Evolutionary conservation across 371 early-diverging fungal genomes (phyloP).

Genomic region (Smittium mucronatum): DNA sequence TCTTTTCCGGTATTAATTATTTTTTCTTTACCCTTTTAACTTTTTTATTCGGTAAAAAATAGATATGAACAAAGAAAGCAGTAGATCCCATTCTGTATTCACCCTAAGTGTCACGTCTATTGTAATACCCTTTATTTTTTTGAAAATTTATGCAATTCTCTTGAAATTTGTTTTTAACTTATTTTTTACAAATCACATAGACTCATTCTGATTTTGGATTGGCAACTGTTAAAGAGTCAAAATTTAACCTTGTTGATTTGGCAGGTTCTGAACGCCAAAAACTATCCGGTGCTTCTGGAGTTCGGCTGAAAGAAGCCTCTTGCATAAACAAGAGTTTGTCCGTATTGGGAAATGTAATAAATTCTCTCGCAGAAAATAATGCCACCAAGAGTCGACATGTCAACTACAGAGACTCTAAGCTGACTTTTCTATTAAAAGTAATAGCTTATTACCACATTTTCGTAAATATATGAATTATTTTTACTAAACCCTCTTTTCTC

Average conservation of each 20-base stretch:
- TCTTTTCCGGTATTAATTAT: no score
- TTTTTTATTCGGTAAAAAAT: no score
- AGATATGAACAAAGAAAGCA: conserved; percentile 47
- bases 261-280: conserved; percentile 83
- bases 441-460: not conserved
- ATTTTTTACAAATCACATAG: conserved; percentile 3
- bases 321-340: conserved; percentile 80
- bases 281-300: conserved; percentile 62
- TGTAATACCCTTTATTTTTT: not conserved
- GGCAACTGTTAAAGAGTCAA: conserved; percentile 42
- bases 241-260: conserved; percentile 74
- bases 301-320: conserved; percentile 72
- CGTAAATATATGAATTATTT: conserved; percentile 30
- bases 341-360: conserved; percentile 82
- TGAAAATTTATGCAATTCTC: no score
- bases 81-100: conserved; percentile 46
- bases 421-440: conserved; percentile 56
- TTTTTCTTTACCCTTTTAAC: no score
- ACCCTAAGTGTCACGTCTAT: conserved; percentile 44
- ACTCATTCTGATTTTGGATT: conserved; percentile 36
- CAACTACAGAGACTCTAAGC: conserved; percentile 82
- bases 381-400: conserved; percentile 54
- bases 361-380: conserved; percentile 62
- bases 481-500: no score
- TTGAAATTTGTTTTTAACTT: no score